Base-by-base conservation (phyloP, 495 filamentous ascomycete species). In the Talaromyces proteolyticus region DNA sequence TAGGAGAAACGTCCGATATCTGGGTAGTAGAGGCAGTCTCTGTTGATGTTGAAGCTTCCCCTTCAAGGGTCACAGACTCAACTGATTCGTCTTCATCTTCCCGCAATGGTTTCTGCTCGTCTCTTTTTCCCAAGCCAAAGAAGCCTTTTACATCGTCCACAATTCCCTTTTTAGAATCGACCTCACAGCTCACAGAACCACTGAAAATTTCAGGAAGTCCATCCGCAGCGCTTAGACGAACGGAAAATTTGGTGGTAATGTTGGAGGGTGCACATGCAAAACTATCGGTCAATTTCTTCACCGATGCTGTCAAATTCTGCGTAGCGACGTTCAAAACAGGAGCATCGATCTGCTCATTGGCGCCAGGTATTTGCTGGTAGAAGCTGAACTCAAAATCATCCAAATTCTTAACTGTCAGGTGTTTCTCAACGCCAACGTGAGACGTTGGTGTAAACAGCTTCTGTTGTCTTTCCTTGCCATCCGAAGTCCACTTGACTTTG, bases 61-160 rank as follows among this genome's bases (percentile, higher is more conserved):
- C 63, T 53, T 80, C 75, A 19, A 73, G 67, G 16, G 66, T 73
- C 41, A 73, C 64, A n/a, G 73, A 71, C 55, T 78, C 70, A 44
- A 60, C 65, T 0, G 72, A 55, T 19, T 75, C 67, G 21, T 64
- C 62, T n/a, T 72, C 67, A 40, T 79, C 81, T 42, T 78, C 85
- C 24, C 83, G 84, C 17, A 95, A 67, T 18, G 88, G 81, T 57
- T 86, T 81, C 66, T 96, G 91, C 25, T 78, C 80, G 51, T 79
- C 82, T 56, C 95, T 91, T 72, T 92, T 88, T 6, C 93, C 93
- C 58, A 96, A 87, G 14, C 94, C 94, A 59, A 98, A 92, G 52
- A 95, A 81, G 49, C 86, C 89, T 73, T 99, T 99, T 61, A 97
- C 87, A 37, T 88, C 88, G 56, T 96, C 94, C 34, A 91, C 82